Conservation (phyloP, 73 alveolate species). For the Paramecium sexaurelia region DNA sequence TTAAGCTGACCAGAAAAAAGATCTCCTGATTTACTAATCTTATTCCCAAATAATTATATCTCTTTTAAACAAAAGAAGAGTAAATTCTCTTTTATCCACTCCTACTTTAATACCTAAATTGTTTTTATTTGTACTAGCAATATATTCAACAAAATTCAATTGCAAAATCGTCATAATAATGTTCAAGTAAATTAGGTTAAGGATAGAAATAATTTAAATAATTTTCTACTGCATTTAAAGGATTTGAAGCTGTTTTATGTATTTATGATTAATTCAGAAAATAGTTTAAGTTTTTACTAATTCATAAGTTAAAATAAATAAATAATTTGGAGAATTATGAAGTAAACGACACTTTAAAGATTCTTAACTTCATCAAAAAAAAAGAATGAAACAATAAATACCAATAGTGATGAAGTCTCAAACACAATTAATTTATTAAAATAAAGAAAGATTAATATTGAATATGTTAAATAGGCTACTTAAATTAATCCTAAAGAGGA, state of each 20-base stretch:
- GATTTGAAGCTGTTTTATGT: constrained; percentile 51
- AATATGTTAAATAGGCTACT: not conserved
- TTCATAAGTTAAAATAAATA: constrained; percentile 34
- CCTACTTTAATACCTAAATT: constrained; percentile 99
- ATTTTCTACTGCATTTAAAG: constrained; percentile 60
- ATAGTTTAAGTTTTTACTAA: constrained; percentile 34
- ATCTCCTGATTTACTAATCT: constrained; percentile 97
- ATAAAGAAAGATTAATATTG: not conserved
- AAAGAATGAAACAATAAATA: not conserved
- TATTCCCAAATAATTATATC: constrained; percentile 95
- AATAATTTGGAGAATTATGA: not conserved
- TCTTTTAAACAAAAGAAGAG: constrained; percentile 83
- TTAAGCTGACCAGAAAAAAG: constrained; percentile 96
- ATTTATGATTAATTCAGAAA: constrained; percentile 48
- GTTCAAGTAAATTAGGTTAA: constrained; percentile 81
- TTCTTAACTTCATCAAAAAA: not conserved
- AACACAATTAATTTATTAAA: not conserved
- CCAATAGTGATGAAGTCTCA: not conserved
- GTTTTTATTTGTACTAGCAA: constrained; percentile 93
- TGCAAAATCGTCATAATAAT: constrained; percentile 84
- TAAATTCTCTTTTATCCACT: constrained; percentile 64
- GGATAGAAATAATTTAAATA: constrained; percentile 42
- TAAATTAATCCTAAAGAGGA: not conserved
- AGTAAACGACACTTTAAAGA: not conserved
- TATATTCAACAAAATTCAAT: constrained; percentile 79